Base-by-base conservation (phyloP, 1,139 yeast species). In the Yamadazyma aaseri region DNA sequence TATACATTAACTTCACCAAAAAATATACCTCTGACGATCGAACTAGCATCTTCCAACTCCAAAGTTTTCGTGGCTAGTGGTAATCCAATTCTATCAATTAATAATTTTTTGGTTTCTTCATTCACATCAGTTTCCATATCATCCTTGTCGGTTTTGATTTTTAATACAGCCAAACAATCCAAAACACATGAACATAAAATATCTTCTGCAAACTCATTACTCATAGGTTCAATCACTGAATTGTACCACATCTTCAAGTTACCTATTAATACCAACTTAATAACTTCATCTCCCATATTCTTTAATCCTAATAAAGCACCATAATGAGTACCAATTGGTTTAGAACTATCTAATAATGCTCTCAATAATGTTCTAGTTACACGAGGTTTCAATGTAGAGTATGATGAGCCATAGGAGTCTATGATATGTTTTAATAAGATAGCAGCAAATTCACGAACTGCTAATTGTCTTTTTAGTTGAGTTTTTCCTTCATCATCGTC, bases 301-400 rank as follows among this genome's bases (percentile, higher is more conserved):
- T 76, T 76, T 51, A 92, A 74, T 3, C 97, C 98, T 31, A 79
- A 75, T 30, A 94, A 76, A 3, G 97, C 85, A 27, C 99, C 99
- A 50, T 85, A 92, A 46, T 89, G 89, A 0, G 97, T 87, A 1
- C 96, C 96, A 9, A 84, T 74, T 1, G 92, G 92, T 49, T 87
- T 75, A 4, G 81, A 61, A 13, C 71, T 62, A 45, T 92, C 96
- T 58, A 94, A 70, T 46, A 94, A 85, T 0, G 97, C 97, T 49
- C 95, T 80, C 38, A 94, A 68, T 39, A 94, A 67, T 1, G 98
- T 94, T 56, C 98, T 74, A 2, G 97, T 89, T 5, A 92, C 94
- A 44, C 98, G 76, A 20, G 98, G 97, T 51, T 89, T 86, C 49
- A 94, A 72, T 0, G 97, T 86, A 18, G 94, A 83, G 57, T 90